Conservation (phyloP, 163 green algal genomes). For the Chloromonas sp. region DNA sequence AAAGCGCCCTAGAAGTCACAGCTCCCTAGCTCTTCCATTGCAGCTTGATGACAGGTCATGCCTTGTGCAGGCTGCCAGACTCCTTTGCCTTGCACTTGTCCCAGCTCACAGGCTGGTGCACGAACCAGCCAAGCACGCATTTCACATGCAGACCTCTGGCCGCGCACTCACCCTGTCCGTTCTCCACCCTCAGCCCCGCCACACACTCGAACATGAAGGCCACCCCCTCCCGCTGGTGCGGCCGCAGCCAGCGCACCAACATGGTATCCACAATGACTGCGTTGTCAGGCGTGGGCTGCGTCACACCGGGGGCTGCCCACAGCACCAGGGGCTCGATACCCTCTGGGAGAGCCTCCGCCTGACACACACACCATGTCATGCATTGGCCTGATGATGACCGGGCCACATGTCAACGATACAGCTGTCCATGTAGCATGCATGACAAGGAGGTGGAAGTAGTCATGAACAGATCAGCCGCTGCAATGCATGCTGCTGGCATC, state of each 20-base stretch:
- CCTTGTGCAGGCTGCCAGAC: neutral
- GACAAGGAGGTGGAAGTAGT: neutral
- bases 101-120: neutral
- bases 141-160: neutral
- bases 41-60: neutral
- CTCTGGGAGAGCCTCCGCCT: constrained; percentile 31
- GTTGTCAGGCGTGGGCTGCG: neutral
- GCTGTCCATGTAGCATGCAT: neutral
- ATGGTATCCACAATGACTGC: constrained; percentile 76
- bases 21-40: neutral
- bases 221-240: constrained; percentile 95
- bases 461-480: neutral
- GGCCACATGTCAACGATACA: neutral
- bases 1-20: neutral
- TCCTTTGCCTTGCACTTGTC: too few species aligned
- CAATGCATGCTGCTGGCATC: neutral
- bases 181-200: constrained; percentile 62
- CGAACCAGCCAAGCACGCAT: neutral
- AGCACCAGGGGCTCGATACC: constrained; percentile 84
- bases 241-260: constrained; percentile 84
- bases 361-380: neutral
- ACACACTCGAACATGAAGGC: constrained; percentile 99
- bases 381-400: neutral
- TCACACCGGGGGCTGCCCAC: constrained; percentile 59
- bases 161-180: constrained; percentile 44